These are phyloP conservation scores for Rhizophlyctis rosea DNA, from an alignment of 192 early-diverging fungal genomes.

Conservation along the genomic window DNA sequence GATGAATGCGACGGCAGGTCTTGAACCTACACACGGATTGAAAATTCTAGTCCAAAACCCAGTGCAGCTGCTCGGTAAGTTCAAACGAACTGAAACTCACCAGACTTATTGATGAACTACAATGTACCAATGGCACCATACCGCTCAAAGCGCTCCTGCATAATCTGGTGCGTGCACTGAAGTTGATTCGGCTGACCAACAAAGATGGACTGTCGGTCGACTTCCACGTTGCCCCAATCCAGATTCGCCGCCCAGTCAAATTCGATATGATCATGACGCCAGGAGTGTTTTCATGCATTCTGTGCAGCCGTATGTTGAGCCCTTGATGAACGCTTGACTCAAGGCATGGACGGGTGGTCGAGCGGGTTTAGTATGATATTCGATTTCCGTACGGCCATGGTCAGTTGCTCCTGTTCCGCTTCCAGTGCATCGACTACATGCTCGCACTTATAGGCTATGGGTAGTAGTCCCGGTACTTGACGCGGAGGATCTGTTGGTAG, in stretches of 20 bases:
- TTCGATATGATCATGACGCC: too few species aligned
- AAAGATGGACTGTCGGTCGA: conserved; percentile 59
- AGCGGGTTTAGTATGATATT: too few species aligned
- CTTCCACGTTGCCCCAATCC: conserved; percentile 39
- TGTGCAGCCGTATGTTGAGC: too few species aligned
- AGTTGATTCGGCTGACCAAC: conserved; percentile 62
- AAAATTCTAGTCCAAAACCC: too few species aligned
- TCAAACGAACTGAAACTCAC: too few species aligned
- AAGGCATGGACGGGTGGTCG: too few species aligned
- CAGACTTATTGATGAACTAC: conserved; percentile 52
- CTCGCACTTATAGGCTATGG: conserved; percentile 92
- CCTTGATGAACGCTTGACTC: too few species aligned
- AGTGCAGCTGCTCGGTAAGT: too few species aligned
- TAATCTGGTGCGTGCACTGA: conserved; percentile 36
- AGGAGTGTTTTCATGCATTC: too few species aligned
- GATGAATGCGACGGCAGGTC: conserved; percentile 66
- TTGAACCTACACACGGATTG: too few species aligned
- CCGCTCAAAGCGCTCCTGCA: conserved; percentile 48
- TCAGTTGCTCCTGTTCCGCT: too few species aligned
- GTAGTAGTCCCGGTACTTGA: conserved; percentile 73
- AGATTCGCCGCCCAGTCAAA: conserved; percentile 44
- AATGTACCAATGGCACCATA: conserved; percentile 56
- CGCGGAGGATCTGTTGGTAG: conserved; percentile 70
- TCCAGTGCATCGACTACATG: conserved; percentile 69
- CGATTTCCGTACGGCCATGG: too few species aligned